Percentiles rank a stretch among this genome's conserved stretches.
Evolutionary conservation across 2,329 filamentous ascomycete genomes (phyloP).

Genomic region (Coniochaeta sp.): DNA sequence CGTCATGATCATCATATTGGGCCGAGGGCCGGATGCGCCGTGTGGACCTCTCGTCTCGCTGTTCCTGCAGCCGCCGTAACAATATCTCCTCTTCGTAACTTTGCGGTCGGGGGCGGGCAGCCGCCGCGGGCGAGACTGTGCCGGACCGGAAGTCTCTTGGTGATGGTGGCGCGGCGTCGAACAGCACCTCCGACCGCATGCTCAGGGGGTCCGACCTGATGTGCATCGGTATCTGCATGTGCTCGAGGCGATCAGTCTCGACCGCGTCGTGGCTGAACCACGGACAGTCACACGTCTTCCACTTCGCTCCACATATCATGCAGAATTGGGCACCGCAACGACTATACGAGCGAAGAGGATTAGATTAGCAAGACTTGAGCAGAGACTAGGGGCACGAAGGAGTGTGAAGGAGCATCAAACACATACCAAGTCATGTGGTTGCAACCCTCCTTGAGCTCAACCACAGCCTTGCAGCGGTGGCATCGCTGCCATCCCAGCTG

Average conservation of each 20-base stretch:
- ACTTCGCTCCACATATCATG: slow-evolving; percentile 73
- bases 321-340: slow-evolving; percentile 81
- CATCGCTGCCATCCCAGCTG: slow-evolving; percentile 69
- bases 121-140: slow-evolving; percentile 3
- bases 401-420: not conserved
- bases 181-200: not conserved
- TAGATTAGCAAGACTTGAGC: not conserved
- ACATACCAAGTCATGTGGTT: slow-evolving; percentile 82
- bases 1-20: slow-evolving; percentile 22
- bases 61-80: slow-evolving; percentile 37
- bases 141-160: slow-evolving; percentile 22
- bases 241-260: slow-evolving; percentile 46
- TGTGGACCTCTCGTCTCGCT: slow-evolving; percentile 33
- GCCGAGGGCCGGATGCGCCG: slow-evolving; percentile 26
- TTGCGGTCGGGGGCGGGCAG: slow-evolving; percentile 19
- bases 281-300: slow-evolving; percentile 77
- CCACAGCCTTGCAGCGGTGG: slow-evolving; percentile 63
- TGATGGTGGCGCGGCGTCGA: slow-evolving; percentile 18
- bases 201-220: not conserved
- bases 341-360: slow-evolving; percentile 23
- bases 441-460: slow-evolving; percentile 75
- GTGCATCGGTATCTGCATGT: slow-evolving; percentile 40
- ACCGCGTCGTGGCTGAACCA: slow-evolving; percentile 61
- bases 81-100: slow-evolving; percentile 41
- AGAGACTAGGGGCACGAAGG: not conserved